phyloP scores from a whole-genome alignment of 495 filamentous ascomycete species.

The Hypomontagnella monticulosa region DNA sequence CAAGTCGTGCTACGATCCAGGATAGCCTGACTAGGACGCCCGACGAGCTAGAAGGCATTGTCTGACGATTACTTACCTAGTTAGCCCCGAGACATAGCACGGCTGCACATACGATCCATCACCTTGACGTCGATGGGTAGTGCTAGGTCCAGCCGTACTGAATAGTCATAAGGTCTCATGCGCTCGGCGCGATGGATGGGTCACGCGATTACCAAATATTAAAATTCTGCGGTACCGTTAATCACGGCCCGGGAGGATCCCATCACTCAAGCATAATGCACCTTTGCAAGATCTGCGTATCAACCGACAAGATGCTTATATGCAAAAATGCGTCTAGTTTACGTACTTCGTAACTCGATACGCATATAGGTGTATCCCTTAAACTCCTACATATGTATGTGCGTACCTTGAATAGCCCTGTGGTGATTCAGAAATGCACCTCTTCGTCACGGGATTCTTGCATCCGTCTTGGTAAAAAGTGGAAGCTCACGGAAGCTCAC shows the following conservation, averaged over 20 bases:
- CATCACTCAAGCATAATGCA: constrained; percentile 11
- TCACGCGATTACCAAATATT: constrained; percentile 34
- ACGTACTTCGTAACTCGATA: neutral
- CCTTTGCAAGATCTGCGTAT: constrained; percentile 37
- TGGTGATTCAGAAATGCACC: constrained; percentile 10
- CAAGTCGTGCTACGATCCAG: constrained; percentile 26
- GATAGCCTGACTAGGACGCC: constrained; percentile 14
- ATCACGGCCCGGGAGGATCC: constrained; percentile 15
- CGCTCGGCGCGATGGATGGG: constrained; percentile 13
- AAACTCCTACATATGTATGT: neutral
- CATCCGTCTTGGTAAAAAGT: constrained; percentile 29
- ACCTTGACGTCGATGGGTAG: constrained; percentile 1
- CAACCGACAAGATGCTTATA: constrained; percentile 19
- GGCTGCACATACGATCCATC: constrained; percentile 3
- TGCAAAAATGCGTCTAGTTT: neutral
- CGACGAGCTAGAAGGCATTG: constrained; percentile 12
- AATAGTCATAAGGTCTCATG: constrained; percentile 27
- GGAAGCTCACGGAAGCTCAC: constrained; percentile 13
- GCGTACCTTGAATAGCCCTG: neutral
- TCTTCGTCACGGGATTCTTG: constrained; percentile 23
- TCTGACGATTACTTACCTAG: constrained; percentile 1
- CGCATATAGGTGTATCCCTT: neutral
- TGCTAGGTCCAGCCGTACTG: constrained; percentile 5
- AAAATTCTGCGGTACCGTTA: constrained; percentile 23
- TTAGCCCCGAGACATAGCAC: constrained; percentile 20